Evolutionary conservation across 768 basidiomycete species (phyloP), one percentile per base, ranked within the genome.

Genomic region (Mycena kentingensis): DNA sequence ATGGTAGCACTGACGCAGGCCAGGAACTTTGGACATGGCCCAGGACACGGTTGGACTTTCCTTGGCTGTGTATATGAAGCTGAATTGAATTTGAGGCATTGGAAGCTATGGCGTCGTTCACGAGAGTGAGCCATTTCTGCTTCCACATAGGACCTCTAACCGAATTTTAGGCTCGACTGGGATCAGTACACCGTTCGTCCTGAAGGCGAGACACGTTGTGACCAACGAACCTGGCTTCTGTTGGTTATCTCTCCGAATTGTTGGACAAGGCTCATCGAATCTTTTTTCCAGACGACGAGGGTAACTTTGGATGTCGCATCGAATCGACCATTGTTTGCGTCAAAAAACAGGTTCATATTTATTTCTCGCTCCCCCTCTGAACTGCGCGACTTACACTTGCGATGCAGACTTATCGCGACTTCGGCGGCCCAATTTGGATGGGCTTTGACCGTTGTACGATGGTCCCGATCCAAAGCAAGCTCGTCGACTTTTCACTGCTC

Each of bases 151-250:
- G 36, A 78, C 84, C 63, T 66, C 73, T 16, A 71, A 66, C 48
- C 64, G 1, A 16, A n/a, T n/a, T n/a, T 5, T 22, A 58, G 57
- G 57, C 46, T 60, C 58, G 19, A 60, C 58, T 3, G 58, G 58
- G 11, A 55, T 60, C 48, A 52, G 68, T 27, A 71, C 75, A 21
- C 71, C 81, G 2, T 75, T 89, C 46, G 69, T 75, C 5, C 24
- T 52, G 1, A 55, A 60, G 15, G 76, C 77, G 3, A 88, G 88
- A 4, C 81, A 88, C 60, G 77, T 87, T 52, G 76, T 87, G 32
- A 84, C 85, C n/a, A 86, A 88, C 62, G 87, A 89, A 65, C 87
- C 86, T 21, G 85, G 85, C 0, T 87, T 78, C 66, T 87, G 79
- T 82, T 58, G 60, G 78, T 70, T 5, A 12, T 25, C 7, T 24